Evolutionary conservation across 2,329 filamentous ascomycete genomes (phyloP), one percentile per base, ranked within the genome.

Genomic region (Colletotrichum salicis): DNA sequence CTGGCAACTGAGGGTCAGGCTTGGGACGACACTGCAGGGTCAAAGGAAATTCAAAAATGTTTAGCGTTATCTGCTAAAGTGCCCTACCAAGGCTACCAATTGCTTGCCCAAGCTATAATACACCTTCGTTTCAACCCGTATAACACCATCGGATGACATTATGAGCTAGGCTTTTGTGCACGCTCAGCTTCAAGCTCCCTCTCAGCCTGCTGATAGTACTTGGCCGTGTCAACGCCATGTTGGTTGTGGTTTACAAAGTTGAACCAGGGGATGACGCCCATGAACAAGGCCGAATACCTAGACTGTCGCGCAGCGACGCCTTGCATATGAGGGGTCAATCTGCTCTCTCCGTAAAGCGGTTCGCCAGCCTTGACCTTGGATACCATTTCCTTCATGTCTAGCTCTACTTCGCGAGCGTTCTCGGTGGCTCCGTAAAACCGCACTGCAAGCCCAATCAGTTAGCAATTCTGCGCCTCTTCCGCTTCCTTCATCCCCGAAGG

Each of bases 301-400:
- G 95, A 97, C 86, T 99, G 97, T 77, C 96, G 89, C 71, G 94
- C 91, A 64, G 96, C 95, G 51, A 98, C 93, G 72, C 96, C 96
- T 84, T 99, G 96, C 87, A 98, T 93, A 84, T 98, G 94, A 74
- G 95, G 92, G 70, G 92, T 93, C 78, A 98, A 84, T 64, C 85
- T 85, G 78, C 91, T 94, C 78, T 89, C 90, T 79, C 96, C 96
- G 83, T 99, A 99, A 60, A 98, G 86, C 45, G 96, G 89, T 86
- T 97, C 89, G 75, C 96, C 96, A 71, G 89, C 90, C 89, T 98
- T 99, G 81, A 98, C 95, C 85, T 96, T 97, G 82, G 91, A 90
- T 48, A 98, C 95, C 96, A 99, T 99, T 84, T 99, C 96, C 75
- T 90, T 90, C 95, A 98, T 98, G 81, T 99, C 96, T 92, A 97